Evolutionary conservation across 2,329 filamentous ascomycete genomes (phyloP).

Genomic region (Aspergillus spinulosporus): DNA sequence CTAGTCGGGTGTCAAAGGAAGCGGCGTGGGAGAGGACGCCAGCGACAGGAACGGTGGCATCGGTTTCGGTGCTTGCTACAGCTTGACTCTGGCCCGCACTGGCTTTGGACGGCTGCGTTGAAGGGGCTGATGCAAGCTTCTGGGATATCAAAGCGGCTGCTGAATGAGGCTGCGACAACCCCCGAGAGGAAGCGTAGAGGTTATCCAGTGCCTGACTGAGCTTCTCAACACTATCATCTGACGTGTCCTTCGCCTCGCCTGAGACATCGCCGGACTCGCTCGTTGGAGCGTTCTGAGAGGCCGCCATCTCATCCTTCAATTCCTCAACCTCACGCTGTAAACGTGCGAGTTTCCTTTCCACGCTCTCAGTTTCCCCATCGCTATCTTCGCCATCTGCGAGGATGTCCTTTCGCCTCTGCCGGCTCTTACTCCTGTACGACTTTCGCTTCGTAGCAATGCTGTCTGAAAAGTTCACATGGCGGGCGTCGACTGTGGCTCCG

Average conservation of each 20-base stretch:
- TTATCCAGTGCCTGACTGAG: slow-evolving; percentile 72
- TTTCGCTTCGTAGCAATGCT: slow-evolving; percentile 78
- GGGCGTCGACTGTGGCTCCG: slow-evolving; percentile 72
- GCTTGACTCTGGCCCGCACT: slow-evolving; percentile 16
- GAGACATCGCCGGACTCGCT: slow-evolving; percentile 47
- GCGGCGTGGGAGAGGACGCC: slow-evolving; percentile 72
- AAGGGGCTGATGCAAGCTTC: slow-evolving; percentile 29
- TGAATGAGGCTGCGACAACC: slow-evolving; percentile 27
- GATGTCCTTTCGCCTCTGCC: slow-evolving; percentile 53
- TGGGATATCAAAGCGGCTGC: slow-evolving; percentile 39
- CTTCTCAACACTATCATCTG: slow-evolving; percentile 62
- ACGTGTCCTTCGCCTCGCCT: slow-evolving; percentile 42
- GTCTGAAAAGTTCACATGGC: slow-evolving; percentile 84
- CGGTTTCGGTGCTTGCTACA: slow-evolving; percentile 11
- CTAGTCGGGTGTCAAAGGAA: slow-evolving; percentile 81
- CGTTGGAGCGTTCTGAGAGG: slow-evolving; percentile 51
- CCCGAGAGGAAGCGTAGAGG: slow-evolving; percentile 48
- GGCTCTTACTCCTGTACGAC: slow-evolving; percentile 75
- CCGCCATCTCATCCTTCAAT: slow-evolving; percentile 56
- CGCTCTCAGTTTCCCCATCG: slow-evolving; percentile 74
- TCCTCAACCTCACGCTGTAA: slow-evolving; percentile 81
- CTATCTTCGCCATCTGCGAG: slow-evolving; percentile 66
- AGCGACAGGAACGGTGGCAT: slow-evolving; percentile 35
- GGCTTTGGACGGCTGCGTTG: slow-evolving; percentile 5
- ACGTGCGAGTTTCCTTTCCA: slow-evolving; percentile 77